These are phyloP conservation scores for Boletus rubescentipes DNA, from an alignment of 768 basidiomycete species.

Conservation along the genomic window DNA sequence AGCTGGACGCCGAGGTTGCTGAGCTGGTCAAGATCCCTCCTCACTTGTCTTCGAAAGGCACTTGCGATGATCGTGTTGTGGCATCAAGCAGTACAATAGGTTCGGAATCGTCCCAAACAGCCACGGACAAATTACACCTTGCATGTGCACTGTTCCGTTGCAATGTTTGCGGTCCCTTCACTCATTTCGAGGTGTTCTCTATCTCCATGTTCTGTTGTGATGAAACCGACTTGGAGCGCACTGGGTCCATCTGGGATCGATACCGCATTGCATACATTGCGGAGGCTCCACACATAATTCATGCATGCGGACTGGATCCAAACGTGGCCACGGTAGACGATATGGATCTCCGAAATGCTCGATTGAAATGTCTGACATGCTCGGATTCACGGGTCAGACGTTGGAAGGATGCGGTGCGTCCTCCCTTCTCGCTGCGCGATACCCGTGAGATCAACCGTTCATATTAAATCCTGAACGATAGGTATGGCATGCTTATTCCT, in stretches of 20 bases:
- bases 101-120: background rate
- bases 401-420: no score
- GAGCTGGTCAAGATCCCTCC: background rate
- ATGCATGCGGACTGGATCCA: constrained; percentile 6
- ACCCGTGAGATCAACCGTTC: no score
- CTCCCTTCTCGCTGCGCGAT: no score
- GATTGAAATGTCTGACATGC: no score
- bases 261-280: background rate
- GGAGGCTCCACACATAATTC: constrained; percentile 1
- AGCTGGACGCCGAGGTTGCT: background rate
- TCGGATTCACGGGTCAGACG: no score
- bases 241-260: background rate
- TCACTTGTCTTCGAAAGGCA: background rate
- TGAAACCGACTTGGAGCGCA: background rate
- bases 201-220: background rate
- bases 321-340: background rate
- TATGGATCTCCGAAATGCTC: no score
- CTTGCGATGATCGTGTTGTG: no score
- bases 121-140: background rate
- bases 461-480: no score
- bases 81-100: no score
- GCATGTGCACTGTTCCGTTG: constrained; percentile 11
- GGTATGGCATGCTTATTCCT: no score
- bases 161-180: no score
- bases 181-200: background rate